phyloP scores from a whole-genome alignment of 768 basidiomycete species.

The Lactifluus hygrophoroides region DNA sequence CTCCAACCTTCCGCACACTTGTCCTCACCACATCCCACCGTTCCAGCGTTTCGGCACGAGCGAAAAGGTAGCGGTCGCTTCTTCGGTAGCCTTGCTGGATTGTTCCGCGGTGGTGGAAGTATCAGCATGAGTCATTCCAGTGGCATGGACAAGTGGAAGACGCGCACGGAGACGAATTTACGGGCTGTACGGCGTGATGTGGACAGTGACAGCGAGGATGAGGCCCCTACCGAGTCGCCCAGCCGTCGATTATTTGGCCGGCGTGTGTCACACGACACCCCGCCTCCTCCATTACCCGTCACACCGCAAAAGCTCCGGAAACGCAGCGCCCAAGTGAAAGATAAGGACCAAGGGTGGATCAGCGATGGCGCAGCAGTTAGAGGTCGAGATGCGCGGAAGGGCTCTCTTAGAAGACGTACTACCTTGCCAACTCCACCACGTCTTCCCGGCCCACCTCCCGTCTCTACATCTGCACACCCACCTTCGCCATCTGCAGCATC shows the following conservation, averaged over 20 bases:
- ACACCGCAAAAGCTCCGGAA: conserved; percentile 7
- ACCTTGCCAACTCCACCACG: background rate
- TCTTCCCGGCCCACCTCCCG: background rate
- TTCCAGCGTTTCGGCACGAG: background rate
- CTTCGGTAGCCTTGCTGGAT: conserved; percentile 16
- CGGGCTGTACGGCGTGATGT: conserved; percentile 19
- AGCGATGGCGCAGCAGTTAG: conserved; percentile 14
- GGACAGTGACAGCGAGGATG: conserved; percentile 26
- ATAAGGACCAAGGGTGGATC: conserved; percentile 19
- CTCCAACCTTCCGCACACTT: background rate
- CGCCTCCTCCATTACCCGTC: background rate
- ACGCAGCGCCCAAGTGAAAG: background rate
- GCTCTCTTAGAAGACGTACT: background rate
- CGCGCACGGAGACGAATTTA: conserved; percentile 32
- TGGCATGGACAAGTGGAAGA: conserved; percentile 26
- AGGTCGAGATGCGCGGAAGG: conserved; percentile 13
- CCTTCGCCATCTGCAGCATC: background rate
- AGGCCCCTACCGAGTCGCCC: conserved; percentile 9
- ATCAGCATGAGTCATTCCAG: background rate
- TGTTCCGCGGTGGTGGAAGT: conserved; percentile 10
- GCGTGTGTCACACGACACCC: conserved; percentile 9
- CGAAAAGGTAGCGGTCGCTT: conserved; percentile 14
- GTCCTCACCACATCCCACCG: background rate
- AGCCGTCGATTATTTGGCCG: conserved; percentile 4
- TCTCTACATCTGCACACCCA: background rate